Evolutionary conservation across 1,284 basidiomycete genomes (phyloP).

Genomic region (Cutaneotrichosporon sp.): DNA sequence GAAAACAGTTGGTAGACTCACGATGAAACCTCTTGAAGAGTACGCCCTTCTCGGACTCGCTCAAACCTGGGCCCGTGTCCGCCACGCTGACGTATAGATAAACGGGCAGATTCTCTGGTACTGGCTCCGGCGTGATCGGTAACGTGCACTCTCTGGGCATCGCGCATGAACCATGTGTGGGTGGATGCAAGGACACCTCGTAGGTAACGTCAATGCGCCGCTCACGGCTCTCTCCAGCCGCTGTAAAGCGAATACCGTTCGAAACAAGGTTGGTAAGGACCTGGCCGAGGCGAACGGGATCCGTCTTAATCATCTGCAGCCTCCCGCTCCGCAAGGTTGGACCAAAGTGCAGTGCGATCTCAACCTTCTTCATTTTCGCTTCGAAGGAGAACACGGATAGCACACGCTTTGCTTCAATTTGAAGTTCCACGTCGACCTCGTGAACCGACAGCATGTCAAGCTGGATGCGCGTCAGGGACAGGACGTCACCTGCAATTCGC

Average conservation of each 20-base stretch:
- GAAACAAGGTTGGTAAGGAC: conserved; percentile 30
- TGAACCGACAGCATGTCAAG: conserved; percentile 30
- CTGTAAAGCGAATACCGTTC: conserved; percentile 32
- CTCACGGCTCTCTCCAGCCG: background rate
- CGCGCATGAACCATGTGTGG: too few species aligned
- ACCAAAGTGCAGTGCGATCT: conserved; percentile 19
- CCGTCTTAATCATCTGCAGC: conserved; percentile 22
- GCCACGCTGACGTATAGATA: conserved; percentile 24
- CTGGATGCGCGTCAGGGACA: conserved; percentile 48
- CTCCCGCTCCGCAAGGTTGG: conserved; percentile 8
- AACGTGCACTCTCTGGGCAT: too few species aligned
- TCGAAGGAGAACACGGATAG: conserved; percentile 22
- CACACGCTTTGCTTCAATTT: conserved; percentile 28
- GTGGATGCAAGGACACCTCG: too few species aligned
- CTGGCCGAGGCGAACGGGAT: conserved; percentile 35
- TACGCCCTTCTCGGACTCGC: conserved; percentile 15
- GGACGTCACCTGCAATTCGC: conserved; percentile 48
- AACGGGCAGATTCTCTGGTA: conserved; percentile 8
- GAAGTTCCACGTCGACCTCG: conserved; percentile 32
- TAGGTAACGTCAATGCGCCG: too few species aligned
- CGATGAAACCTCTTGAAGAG: conserved; percentile 31
- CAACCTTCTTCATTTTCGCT: conserved; percentile 25
- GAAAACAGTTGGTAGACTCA: too few species aligned
- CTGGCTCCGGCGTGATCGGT: too few species aligned
- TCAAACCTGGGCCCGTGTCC: conserved; percentile 36